Percentiles rank a stretch among this genome's conserved stretches.
phyloP scores from a whole-genome alignment of 2,329 filamentous ascomycete genomes.

The Fusarium poae region DNA sequence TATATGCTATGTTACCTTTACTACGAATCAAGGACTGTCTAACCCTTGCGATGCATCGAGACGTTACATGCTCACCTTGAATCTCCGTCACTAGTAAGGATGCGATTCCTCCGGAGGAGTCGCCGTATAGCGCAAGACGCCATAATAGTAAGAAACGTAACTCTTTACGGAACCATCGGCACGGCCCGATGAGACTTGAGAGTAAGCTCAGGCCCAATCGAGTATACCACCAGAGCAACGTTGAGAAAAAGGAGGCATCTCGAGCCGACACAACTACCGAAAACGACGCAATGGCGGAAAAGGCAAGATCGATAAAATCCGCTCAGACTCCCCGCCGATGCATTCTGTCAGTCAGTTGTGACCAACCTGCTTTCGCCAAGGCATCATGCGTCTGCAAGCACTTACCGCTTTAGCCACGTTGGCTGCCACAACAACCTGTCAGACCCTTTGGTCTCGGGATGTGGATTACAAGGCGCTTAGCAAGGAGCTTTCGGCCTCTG shows the following conservation, averaged over 20 bases:
- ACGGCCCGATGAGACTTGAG: not conserved
- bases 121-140: not conserved
- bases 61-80: not conserved
- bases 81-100: not conserved
- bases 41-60: not conserved
- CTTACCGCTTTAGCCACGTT: not conserved
- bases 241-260: not conserved
- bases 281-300: not conserved
- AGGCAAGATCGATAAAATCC: not conserved
- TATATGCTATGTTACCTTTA: not conserved
- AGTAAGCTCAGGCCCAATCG: not conserved
- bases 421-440: not conserved
- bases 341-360: not conserved
- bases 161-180: not conserved
- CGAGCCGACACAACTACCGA: not conserved
- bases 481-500: conserved; percentile 6
- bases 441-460: conserved; percentile 8
- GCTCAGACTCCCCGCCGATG: not conserved
- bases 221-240: not conserved
- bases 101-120: not conserved
- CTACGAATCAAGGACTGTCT: not conserved
- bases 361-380: not conserved
- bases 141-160: not conserved
- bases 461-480: conserved; percentile 10
- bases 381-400: conserved; percentile 6